Conservation (phyloP, 257 asterid genomes). For the Parsonsia alboflavescens region DNA sequence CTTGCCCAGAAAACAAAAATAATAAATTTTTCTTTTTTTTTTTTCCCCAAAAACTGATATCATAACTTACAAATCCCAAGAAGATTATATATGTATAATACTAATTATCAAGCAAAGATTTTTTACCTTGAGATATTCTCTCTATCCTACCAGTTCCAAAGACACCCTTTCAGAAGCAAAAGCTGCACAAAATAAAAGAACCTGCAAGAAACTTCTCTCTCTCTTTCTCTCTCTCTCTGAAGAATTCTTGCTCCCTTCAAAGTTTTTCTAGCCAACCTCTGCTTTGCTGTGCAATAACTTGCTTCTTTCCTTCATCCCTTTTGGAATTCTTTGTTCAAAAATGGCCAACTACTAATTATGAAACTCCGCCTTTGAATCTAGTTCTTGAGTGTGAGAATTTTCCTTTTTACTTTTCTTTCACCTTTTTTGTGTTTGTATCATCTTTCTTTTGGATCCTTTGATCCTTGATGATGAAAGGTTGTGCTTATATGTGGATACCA, state of each 20-base stretch:
- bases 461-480: conserved; percentile 32
- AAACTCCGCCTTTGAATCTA: neutral
- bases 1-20: conserved; percentile 21
- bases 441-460: conserved; percentile 26
- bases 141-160: conserved; percentile 45
- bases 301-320: conserved; percentile 20
- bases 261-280: conserved; percentile 23
- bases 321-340: conserved; percentile 19
- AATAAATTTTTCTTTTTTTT: neutral
- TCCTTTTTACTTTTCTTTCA: neutral
- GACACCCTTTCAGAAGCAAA: conserved; percentile 28
- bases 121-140: conserved; percentile 39
- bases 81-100: conserved; percentile 9
- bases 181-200: conserved; percentile 47
- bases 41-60: conserved; percentile 21
- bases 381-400: neutral
- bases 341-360: neutral
- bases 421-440: conserved; percentile 16
- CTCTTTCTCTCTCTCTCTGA: conserved; percentile 7
- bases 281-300: conserved; percentile 20
- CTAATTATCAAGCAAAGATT: conserved; percentile 13
- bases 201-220: conserved; percentile 14
- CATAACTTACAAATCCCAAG: conserved; percentile 37
- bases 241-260: conserved; percentile 15
- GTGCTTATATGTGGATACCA: conserved; percentile 2